phyloP scores from a whole-genome alignment of 1,284 basidiomycete species.

The Microbotryum intermedium region DNA sequence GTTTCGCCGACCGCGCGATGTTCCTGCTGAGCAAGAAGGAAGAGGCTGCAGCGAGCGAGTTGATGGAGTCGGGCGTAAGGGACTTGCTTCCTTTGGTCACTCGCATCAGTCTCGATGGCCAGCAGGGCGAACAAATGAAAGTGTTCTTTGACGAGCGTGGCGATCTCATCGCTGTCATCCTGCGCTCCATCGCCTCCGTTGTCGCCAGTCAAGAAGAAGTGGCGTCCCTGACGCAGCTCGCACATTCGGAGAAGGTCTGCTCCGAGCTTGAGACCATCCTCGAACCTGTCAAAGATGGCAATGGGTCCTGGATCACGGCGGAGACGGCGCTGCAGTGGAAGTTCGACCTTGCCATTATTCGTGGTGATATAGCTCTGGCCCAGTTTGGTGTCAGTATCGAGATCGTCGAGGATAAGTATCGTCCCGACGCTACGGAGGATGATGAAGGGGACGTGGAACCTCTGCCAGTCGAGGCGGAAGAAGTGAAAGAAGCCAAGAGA shows the following conservation, averaged over 20 bases:
- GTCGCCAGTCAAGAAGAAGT: not conserved
- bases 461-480: conserved; percentile 14
- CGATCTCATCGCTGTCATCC: not conserved
- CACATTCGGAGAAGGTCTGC: not conserved
- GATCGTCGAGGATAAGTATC: conserved; percentile 16
- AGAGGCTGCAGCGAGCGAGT: not conserved
- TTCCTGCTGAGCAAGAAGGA: not conserved
- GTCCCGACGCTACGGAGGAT: conserved; percentile 1
- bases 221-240: not conserved
- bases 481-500: conserved; percentile 7
- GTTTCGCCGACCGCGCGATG: not conserved
- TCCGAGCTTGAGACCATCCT: not conserved
- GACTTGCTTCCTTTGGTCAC: not conserved
- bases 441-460: conserved; percentile 15
- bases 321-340: not conserved
- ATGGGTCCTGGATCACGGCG: not conserved
- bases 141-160: not conserved
- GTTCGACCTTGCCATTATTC: not conserved
- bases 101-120: not conserved
- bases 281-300: not conserved
- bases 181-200: not conserved
- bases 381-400: conserved; percentile 15
- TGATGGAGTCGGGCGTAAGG: not conserved
- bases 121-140: not conserved
- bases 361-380: conserved; percentile 8